Base-by-base conservation (phyloP, 2,329 filamentous ascomycete species). In the Hymenoscyphus albidus region DNA sequence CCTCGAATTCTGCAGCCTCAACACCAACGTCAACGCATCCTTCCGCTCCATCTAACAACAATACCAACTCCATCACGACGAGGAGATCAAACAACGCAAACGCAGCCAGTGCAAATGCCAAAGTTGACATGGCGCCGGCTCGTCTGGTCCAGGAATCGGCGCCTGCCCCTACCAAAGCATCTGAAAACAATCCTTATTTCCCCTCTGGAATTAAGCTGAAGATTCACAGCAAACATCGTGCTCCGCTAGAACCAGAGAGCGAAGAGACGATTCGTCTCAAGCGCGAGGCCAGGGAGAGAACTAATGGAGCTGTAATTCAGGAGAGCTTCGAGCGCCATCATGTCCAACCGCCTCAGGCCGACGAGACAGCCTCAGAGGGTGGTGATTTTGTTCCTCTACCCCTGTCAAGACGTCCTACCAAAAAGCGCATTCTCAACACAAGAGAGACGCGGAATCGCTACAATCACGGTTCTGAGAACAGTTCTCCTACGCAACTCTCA, bases 401-500 rank as follows among this genome's bases (percentile, higher is more conserved):
- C 18, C 61, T 67, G 42, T 59, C 63, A 31, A 64, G 63, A 39
- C 60, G 48, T 18, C 63, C 58, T 14, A 66, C 68, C 48, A 71
- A 69, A 62, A 64, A 72, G 57, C 68, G 71, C 42, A 64, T 75
- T 42, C 68, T 71, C 58, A 70, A 72, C 64, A 71, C 66, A 31
- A 65, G 59, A 61, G 67, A 66, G 57, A 69, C 65, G 16, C 51
- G 65, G 65, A 65, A 63, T 22, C 42, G 54, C 64, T 40, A 58
- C 32, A 72, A 82, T 74, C 84, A 87, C 68, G 74, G 80, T 16
- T 84, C 87, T 62, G 79, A 80, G 58, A 77, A 79, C 65, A 78
- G 78, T 64, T 87, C 85, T 58, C 84, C 85, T 2, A 80, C 80
- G 16, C 75, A 80, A 16, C 78, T 80, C 61, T 81, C 80, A 57